Evolutionary conservation across 805 yeast genomes (phyloP).

Genomic region (Lachancea cidri): DNA sequence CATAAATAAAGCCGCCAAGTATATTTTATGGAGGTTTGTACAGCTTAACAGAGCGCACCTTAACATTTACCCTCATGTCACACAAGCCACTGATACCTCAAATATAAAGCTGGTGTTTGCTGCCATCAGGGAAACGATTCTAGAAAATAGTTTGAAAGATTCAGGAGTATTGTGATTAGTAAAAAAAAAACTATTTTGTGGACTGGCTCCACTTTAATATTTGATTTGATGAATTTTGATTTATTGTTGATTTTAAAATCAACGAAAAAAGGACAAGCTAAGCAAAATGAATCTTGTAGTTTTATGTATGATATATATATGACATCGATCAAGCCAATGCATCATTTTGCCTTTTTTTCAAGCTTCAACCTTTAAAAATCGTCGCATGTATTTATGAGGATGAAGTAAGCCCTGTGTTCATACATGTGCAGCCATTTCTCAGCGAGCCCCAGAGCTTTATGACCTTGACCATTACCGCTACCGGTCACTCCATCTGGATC

Average conservation of each 20-base stretch:
- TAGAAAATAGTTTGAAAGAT: constrained; percentile 70
- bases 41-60: constrained; percentile 78
- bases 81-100: constrained; percentile 92
- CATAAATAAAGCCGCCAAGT: constrained; percentile 85
- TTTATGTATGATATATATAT: too few relatives aligned
- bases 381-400: constrained; percentile 32
- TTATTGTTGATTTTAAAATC: background rate
- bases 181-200: constrained; percentile 2
- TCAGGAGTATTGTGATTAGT: constrained; percentile 54
- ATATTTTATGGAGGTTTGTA: constrained; percentile 84
- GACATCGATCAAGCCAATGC: background rate
- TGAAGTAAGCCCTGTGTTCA: constrained; percentile 37
- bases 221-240: background rate
- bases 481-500: constrained; percentile 4
- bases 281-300: background rate
- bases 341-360: background rate
- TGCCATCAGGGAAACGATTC: constrained; percentile 73
- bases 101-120: constrained; percentile 83
- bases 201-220: constrained; percentile 10
- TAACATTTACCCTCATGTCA: constrained; percentile 82
- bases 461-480: constrained; percentile 4
- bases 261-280: background rate
- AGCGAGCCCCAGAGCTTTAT: constrained; percentile 4
- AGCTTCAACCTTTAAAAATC: constrained; percentile 16
- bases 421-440: constrained; percentile 29